phyloP scores from a whole-genome alignment of 345 rosid species.

The Pugionium cornutum region DNA sequence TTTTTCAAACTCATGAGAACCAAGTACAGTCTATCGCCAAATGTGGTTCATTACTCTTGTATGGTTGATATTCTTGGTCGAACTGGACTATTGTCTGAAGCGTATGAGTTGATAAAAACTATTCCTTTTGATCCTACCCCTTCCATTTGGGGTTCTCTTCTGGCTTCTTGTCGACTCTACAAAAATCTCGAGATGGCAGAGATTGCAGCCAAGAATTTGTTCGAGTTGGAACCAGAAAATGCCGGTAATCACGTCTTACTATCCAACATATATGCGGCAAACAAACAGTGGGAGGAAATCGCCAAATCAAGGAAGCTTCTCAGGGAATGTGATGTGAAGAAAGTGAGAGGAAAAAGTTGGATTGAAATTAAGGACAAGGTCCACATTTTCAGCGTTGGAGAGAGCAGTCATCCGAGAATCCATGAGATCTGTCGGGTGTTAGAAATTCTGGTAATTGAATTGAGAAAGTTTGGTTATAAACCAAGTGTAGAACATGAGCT shows the following conservation, averaged over 20 bases:
- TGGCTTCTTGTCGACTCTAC: constrained; percentile 65
- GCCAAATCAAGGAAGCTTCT: constrained; percentile 60
- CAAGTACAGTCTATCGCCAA: constrained; percentile 51
- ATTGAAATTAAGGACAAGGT: constrained; percentile 66
- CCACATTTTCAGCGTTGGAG: constrained; percentile 65
- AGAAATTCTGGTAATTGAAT: constrained; percentile 50
- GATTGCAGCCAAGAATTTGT: constrained; percentile 65
- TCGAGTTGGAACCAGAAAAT: constrained; percentile 69
- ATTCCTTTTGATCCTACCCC: constrained; percentile 71
- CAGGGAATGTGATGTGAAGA: constrained; percentile 54
- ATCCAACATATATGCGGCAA: constrained; percentile 64
- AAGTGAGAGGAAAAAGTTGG: constrained; percentile 82
- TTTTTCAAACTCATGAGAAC: constrained; percentile 62
- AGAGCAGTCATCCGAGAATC: constrained; percentile 58
- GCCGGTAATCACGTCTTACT: constrained; percentile 76
- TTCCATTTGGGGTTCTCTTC: constrained; percentile 84
- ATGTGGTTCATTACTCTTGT: constrained; percentile 74
- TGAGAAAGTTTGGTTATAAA: constrained; percentile 55
- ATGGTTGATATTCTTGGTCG: constrained; percentile 85
- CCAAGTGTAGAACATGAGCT: constrained; percentile 51
- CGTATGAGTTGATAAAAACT: constrained; percentile 53
- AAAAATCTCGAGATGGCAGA: constrained; percentile 66
- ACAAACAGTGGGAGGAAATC: constrained; percentile 62
- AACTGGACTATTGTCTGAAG: constrained; percentile 62
- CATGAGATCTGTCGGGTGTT: constrained; percentile 52